Base-by-base conservation (phyloP, 805 yeast genomes). In the Lachancea nothofagi region DNA sequence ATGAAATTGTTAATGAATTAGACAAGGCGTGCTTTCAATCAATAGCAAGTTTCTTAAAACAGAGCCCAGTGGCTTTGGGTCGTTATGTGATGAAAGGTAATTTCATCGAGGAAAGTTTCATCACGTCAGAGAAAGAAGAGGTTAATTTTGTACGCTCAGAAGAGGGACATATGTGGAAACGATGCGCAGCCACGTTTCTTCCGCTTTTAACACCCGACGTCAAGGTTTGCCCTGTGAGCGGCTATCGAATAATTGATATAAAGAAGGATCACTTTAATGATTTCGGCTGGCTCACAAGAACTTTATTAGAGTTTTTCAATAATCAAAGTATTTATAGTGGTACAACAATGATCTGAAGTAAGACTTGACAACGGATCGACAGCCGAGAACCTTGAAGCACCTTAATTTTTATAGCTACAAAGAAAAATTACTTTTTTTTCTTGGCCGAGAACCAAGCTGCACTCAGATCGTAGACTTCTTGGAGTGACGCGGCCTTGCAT, bases 141-240 rank as follows among this genome's bases (percentile, higher is more conserved):
- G 36, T 40, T 4, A 53, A 57, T 4, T 35, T 38, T n/a, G 55
- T 59, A 9, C 17, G 31, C 12, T 49, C 54, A 1, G 52, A 54
- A 8, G 42, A 42, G 14, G 58, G 54, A 12, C 64, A 64, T 34
- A 22, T 33, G 2, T 69, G 72, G 72, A 55, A 51, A 25, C 48
- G 69, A 20, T 69, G 74, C 46, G 46, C 61, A 10, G 48, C 61
- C 4, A 64, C 70, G 1, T 42, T 66, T 22, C 44, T 67, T 12
- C 74, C 74, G 1, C 36, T 69, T 6, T 33, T 66, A 23, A 55
- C 59, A 7, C 55, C 67, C 3, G 42, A 55, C 7, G 55, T 64
- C 3, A 62, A 57, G 31, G 42, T 52, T 4, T 69, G 72, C 43
- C 57, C 60, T 12, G 62, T 62, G 5, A 66, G 67, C 41, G 52